Base-by-base conservation (phyloP, 2,329 filamentous ascomycete species). In the Mollisiaceae sp. region DNA sequence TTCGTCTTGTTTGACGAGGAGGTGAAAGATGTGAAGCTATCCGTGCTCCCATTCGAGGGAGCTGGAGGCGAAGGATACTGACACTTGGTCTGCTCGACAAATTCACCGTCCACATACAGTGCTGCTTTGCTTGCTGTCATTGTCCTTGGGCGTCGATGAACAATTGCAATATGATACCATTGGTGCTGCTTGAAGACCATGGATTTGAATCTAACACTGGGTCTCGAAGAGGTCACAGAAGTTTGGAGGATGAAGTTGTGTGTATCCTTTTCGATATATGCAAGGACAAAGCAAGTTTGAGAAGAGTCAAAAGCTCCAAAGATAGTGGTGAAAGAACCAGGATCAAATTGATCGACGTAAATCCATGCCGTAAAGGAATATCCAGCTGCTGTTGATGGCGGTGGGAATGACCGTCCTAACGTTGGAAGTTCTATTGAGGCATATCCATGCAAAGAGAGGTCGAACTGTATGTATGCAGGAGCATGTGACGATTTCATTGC, bases 241-340 rank as follows among this genome's bases (percentile, higher is more conserved):
- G 96, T 98, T 79, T 99, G 95, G 6, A 99, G 82, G 71, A 99
- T 99, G 71, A 99, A 91, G 78, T 97, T 95, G 67, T 87, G 91
- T 1, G 93, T 97, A 76, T 97, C 94, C 75, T 91, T 93, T 77
- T 99, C 96, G 45, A 99, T 83, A 75, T 99, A 99, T 66, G 93
- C 89, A 71, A 99, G 87, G 41, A 99, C 81, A 74, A 99, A 99
- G 78, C 95, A 99, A 5, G 92, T 93, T 77, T 98, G 94, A 5
- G 88, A 93, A 3, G 90, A 84, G 78, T 99, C 95, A 77, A 96
- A 98, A 9, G 95, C 92, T 32, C 95, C 95, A 77, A 99, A 99
- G 15, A 99, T 85, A 0, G 95, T 99, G 0, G 95, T 99, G 77
- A 99, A 95, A 18, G 91, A 89, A 55, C 87, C 86, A 5, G 86